Conservation (phyloP, 2,329 filamentous ascomycete species). For the Daldinia eschscholtzii region DNA sequence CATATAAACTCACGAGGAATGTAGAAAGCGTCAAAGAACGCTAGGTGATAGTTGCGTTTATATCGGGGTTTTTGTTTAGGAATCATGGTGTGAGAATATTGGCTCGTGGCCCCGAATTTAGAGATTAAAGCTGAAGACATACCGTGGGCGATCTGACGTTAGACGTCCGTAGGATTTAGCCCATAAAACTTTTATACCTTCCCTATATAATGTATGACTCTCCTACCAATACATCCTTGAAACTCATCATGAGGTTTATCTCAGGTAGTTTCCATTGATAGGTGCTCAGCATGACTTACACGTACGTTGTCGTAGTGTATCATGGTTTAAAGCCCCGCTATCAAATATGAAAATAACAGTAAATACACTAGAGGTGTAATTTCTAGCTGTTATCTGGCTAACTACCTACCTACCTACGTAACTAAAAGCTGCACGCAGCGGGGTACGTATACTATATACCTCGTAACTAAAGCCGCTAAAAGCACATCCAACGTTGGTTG, state of each 20-base stretch:
- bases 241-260: not conserved
- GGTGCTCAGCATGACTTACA: not conserved
- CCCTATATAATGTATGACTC: not conserved
- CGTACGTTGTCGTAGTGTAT: not conserved
- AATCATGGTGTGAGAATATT: not conserved
- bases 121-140: not conserved
- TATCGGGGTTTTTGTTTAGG: not conserved
- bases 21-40: conserved; percentile 4
- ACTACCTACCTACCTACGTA: too few relatives aligned
- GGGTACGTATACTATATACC: not conserved
- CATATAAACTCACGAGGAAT: not conserved
- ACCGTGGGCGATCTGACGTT: not conserved
- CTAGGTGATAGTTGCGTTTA: not conserved
- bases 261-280: not conserved
- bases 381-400: not conserved
- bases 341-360: conserved; percentile 5
- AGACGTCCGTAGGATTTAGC: not conserved
- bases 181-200: not conserved
- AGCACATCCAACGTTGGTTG: conserved; percentile 6
- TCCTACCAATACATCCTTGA: not conserved
- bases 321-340: not conserved
- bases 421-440: not conserved
- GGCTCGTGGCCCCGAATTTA: not conserved
- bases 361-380: too few relatives aligned
- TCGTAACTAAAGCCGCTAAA: not conserved